Base-by-base conservation (phyloP, 768 basidiomycete genomes). In the Pluteus cervinus region DNA sequence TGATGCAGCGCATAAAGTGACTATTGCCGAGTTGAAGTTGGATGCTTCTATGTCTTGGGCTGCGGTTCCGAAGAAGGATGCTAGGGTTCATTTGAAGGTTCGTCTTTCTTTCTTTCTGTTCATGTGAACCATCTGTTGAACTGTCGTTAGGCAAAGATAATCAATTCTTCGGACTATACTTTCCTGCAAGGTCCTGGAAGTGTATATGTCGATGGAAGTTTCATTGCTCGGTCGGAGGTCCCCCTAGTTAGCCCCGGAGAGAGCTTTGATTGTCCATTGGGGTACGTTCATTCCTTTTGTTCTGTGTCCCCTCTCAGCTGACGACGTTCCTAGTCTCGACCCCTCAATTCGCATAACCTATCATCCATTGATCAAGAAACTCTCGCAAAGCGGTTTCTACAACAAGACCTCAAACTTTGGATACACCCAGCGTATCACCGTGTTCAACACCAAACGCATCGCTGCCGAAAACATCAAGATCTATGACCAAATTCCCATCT, bases 121-220 rank as follows among this genome's bases (percentile, higher is more conserved):
- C 25, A 10, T 3, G 6, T 33, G 8, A 17, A 25, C 11, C 29
- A 33, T 3, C 31, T 43, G 30, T 33, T 4, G 9, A 18, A 4
- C 21, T 8, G 24, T 42, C 14, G 17, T 4, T 29, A 66, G 66
- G 62, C 64, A 1, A 57, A 55, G 22, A 58, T 69, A 6, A 56
- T 51, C 36, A 69, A 69, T 40, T 52, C 55, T 1, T 66, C 65
- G 0, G 59, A 66, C 24, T 67, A 60, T 33, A 56, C 62, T 1
- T 47, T 69, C 6, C 45, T 68, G 10, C 43, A 39, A 2, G 68
- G 68, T 0, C 45, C 37, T 1, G 62, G 61, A 0, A 66, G 55
- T 34, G 52, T 68, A 20, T 67, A 64, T 38, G 61, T 69, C 2
- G 62, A 69, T 37, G 65, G 66, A 6, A 63, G 59, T 40, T 68